Base-by-base conservation (phyloP, 805 yeast genomes). In the Suhomyces kilbournensis region DNA sequence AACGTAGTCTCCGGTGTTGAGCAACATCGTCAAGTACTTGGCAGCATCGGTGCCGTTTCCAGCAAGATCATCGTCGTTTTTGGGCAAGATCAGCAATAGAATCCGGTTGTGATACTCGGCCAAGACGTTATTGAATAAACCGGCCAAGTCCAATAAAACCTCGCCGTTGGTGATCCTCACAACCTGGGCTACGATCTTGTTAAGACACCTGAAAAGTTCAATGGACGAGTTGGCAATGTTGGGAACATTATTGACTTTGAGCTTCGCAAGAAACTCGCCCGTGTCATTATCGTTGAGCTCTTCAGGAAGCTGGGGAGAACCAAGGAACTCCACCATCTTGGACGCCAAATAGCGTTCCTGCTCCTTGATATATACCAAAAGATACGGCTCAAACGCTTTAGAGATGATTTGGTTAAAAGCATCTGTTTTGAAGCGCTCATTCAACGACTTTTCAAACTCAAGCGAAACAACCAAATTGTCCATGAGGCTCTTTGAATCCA, bases 1-100 rank as follows among this genome's bases (percentile, higher is more conserved):
- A 53, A 96, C 85, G 66, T 92, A 94, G 64, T 93, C 97, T 0
- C 96, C 90, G 0, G 99, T 93, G 59, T 90, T 90, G 34, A 93
- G 70, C 8, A 91, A 79, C 63, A 90, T 72, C 26, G 94, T 85
- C 1, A 88, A 76, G 53, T 86, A 81, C 44, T 77, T 78, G 17
- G 89, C 71, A 0, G 89, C 84, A 57, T 88, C 93, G 10, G 78
- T 71, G 25, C 82, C 78, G 30, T 56, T 54, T 3, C 62, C 60
- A 26, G 82, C 79, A 26, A 47, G 80, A 65, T 15, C 62, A 80
- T 73, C 53, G 84, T 71, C 40, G 83, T 74, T 56, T 75, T 78
- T 17, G 67, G 73, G 23, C 81, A 77, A 47, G 7, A 74, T 68
- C 4, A 78, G 78, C 7, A 53, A 40, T 26, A 75, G 58, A 4